These are phyloP conservation scores for Adansonia grandidieri DNA, from an alignment of 441 rosid species.

Conservation along the genomic window DNA sequence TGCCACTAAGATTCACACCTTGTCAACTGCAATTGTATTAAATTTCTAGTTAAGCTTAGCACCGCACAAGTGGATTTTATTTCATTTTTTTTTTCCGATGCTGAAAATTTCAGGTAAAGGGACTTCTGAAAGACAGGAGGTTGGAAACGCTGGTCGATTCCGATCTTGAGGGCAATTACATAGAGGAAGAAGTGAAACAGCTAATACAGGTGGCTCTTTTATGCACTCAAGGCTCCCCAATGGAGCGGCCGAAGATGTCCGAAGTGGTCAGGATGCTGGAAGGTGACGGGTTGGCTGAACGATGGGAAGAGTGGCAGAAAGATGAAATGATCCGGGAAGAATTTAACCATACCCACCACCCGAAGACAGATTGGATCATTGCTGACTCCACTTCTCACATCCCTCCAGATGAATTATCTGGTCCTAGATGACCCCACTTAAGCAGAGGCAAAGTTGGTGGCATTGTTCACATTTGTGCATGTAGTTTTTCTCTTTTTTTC, in stretches of 20 bases:
- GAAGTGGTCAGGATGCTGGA: slow-evolving; percentile 81
- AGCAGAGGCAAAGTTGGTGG: too few relatives aligned
- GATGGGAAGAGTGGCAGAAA: slow-evolving; percentile 79
- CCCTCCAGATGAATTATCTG: slow-evolving; percentile 59
- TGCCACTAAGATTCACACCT: not conserved
- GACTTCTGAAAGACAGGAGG: slow-evolving; percentile 58
- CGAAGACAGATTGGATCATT: slow-evolving; percentile 41
- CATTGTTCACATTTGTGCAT: too few relatives aligned
- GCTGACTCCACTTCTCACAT: slow-evolving; percentile 56
- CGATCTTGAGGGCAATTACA: slow-evolving; percentile 54
- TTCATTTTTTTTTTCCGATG: not conserved
- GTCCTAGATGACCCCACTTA: slow-evolving; percentile 57
- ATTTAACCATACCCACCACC: slow-evolving; percentile 29
- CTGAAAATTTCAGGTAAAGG: slow-evolving; percentile 60
- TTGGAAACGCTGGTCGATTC: slow-evolving; percentile 61
- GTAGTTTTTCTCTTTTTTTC: too few relatives aligned
- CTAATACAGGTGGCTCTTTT: slow-evolving; percentile 71
- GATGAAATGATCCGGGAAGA: slow-evolving; percentile 55
- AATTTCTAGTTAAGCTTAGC: not conserved
- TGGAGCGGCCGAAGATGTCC: slow-evolving; percentile 79
- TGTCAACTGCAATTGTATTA: not conserved
- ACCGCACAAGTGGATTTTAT: not conserved
- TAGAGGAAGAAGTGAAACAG: slow-evolving; percentile 61
- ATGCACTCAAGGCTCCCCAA: slow-evolving; percentile 67
- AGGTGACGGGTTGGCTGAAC: slow-evolving; percentile 74